phyloP scores from a whole-genome alignment of 2,329 filamentous ascomycete genomes.

The Fusarium sp. region DNA sequence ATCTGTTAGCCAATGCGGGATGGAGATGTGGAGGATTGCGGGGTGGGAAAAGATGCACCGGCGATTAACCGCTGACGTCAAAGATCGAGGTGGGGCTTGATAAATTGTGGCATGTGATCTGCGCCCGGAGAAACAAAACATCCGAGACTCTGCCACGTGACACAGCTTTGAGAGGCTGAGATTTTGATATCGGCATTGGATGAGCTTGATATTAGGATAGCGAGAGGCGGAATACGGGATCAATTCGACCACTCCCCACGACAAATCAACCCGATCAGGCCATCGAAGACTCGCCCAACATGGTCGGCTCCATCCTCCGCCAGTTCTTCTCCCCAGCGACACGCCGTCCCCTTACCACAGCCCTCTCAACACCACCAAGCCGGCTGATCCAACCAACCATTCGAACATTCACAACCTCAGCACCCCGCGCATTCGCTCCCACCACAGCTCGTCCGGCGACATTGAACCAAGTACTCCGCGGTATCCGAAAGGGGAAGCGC shows the following conservation, averaged over 20 bases:
- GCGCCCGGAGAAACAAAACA: constrained; percentile 4
- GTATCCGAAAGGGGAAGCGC: constrained; percentile 80
- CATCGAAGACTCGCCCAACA: constrained; percentile 41
- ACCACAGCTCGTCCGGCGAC: constrained; percentile 68
- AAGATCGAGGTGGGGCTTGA: neutral
- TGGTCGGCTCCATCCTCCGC: constrained; percentile 50
- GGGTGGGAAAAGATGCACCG: constrained; percentile 17
- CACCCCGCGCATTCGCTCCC: constrained; percentile 44
- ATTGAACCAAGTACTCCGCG: constrained; percentile 77
- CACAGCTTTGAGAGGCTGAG: constrained; percentile 28
- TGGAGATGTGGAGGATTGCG: constrained; percentile 4
- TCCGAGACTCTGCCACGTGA: constrained; percentile 24
- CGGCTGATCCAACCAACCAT: constrained; percentile 42
- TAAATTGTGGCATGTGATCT: constrained; percentile 35
- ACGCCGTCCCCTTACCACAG: constrained; percentile 40
- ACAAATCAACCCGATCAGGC: neutral
- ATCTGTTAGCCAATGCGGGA: constrained; percentile 1
- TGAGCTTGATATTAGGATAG: constrained; percentile 24
- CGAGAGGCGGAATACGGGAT: constrained; percentile 24
- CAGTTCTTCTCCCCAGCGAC: constrained; percentile 47
- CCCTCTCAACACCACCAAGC: constrained; percentile 26
- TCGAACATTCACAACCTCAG: constrained; percentile 39
- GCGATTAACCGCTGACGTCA: constrained; percentile 44
- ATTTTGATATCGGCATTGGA: constrained; percentile 35
- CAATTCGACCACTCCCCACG: neutral